phyloP scores from a whole-genome alignment of 73 alveolate species.

The Uronychia binucleata region DNA sequence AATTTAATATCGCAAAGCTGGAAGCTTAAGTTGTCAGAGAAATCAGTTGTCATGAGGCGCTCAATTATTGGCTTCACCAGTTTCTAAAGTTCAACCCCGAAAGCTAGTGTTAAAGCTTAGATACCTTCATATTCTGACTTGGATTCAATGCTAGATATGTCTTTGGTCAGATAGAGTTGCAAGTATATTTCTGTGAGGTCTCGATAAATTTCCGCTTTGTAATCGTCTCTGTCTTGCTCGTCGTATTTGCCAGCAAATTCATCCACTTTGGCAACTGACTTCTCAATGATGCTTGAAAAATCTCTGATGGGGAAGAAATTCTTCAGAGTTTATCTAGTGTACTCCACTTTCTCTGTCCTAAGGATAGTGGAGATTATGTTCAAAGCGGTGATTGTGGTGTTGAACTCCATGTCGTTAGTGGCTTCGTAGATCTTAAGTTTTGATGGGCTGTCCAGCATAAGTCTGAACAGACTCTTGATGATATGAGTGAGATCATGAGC shows the following conservation, averaged over 20 bases:
- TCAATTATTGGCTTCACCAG: neutral
- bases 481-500: neutral
- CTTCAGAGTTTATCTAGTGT: slow-evolving; percentile 3
- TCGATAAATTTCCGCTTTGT: neutral
- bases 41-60: neutral
- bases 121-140: neutral
- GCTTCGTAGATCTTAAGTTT: neutral
- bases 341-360: neutral
- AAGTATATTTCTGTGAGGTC: neutral
- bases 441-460: slow-evolving; percentile 9
- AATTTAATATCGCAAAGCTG: neutral
- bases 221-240: slow-evolving; percentile 12
- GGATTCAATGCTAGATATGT: neutral
- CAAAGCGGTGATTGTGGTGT: neutral
- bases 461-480: neutral
- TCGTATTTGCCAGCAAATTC: slow-evolving; percentile 3
- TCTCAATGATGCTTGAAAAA: neutral
- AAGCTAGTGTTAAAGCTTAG: neutral
- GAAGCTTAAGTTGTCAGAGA: neutral
- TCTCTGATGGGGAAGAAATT: neutral
- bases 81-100: neutral
- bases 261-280: slow-evolving; percentile 6
- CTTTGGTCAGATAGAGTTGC: neutral
- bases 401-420: neutral
- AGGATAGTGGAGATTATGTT: slow-evolving; percentile 7